phyloP scores from a whole-genome alignment of 345 rosid species.

The Corchorus olitorius region DNA sequence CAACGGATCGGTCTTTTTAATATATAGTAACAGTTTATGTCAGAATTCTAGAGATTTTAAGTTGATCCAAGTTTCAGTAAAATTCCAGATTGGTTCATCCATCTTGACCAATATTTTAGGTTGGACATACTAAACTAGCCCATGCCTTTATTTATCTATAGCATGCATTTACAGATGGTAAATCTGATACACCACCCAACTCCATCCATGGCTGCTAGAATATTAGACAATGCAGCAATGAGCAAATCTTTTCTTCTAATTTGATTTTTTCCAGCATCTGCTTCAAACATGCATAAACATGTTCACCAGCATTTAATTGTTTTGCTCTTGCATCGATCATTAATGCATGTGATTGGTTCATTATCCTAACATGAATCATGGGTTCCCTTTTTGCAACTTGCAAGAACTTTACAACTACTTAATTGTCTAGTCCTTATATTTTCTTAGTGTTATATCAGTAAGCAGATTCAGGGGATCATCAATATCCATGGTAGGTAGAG shows the following conservation, averaged over 20 bases:
- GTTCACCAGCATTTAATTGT: neutral
- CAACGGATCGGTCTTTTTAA: no score
- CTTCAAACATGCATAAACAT: slow-evolving; percentile 9
- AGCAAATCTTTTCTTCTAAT: neutral
- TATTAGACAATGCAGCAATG: neutral
- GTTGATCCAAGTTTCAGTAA: neutral
- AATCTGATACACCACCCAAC: neutral
- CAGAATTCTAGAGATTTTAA: neutral
- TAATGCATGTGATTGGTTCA: slow-evolving; percentile 9
- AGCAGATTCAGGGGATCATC: neutral
- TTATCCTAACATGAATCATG: slow-evolving; percentile 7
- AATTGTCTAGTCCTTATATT: neutral
- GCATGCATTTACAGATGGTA: neutral
- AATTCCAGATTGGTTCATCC: neutral
- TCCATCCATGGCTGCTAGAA: neutral
- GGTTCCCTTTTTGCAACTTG: slow-evolving; percentile 3
- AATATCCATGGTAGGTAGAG: neutral
- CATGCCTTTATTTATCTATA: neutral
- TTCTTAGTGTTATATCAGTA: neutral
- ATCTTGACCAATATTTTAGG: neutral
- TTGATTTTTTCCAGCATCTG: neutral
- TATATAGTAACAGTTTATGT: neutral
- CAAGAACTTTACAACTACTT: neutral
- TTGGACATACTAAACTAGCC: neutral
- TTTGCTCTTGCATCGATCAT: neutral